phyloP scores from a whole-genome alignment of 768 basidiomycete species.

The Neoboletus brunneissimus region DNA sequence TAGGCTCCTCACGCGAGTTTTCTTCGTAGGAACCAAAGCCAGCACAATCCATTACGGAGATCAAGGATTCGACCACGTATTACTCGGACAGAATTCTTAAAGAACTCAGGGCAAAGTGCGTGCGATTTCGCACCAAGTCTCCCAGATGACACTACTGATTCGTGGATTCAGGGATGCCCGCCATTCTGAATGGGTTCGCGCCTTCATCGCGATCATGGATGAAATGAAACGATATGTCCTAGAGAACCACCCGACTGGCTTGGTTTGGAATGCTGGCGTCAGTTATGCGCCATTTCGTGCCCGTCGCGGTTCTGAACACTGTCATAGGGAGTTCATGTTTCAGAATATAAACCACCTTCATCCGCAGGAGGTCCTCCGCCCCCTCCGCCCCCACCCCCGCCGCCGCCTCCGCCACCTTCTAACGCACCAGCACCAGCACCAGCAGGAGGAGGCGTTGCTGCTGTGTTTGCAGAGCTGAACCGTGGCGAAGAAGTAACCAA shows the following conservation, averaged over 20 bases:
- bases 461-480: slow-evolving; percentile 90
- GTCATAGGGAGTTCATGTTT: slow-evolving; percentile 53
- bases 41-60: slow-evolving; percentile 71
- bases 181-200: slow-evolving; percentile 86
- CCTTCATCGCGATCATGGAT: slow-evolving; percentile 68
- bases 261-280: slow-evolving; percentile 87
- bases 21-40: slow-evolving; percentile 65
- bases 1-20: neutral
- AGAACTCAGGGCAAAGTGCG: slow-evolving; percentile 90
- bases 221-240: slow-evolving; percentile 78
- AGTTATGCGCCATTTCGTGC: slow-evolving; percentile 10
- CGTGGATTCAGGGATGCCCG: slow-evolving; percentile 64
- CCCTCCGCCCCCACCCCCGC: slow-evolving; percentile 44
- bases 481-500: slow-evolving; percentile 88
- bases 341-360: slow-evolving; percentile 46
- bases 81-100: slow-evolving; percentile 89
- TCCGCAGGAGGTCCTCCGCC: slow-evolving; percentile 31
- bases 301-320: neutral
- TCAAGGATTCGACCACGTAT: slow-evolving; percentile 84
- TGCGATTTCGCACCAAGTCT: neutral
- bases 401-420: slow-evolving; percentile 53
- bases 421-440: slow-evolving; percentile 42
- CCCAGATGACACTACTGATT: slow-evolving; percentile 3
- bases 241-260: slow-evolving; percentile 82
- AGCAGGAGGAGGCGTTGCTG: slow-evolving; percentile 56